Conservation (phyloP, 164 flowering plant species). For the Litsea cubeba region DNA sequence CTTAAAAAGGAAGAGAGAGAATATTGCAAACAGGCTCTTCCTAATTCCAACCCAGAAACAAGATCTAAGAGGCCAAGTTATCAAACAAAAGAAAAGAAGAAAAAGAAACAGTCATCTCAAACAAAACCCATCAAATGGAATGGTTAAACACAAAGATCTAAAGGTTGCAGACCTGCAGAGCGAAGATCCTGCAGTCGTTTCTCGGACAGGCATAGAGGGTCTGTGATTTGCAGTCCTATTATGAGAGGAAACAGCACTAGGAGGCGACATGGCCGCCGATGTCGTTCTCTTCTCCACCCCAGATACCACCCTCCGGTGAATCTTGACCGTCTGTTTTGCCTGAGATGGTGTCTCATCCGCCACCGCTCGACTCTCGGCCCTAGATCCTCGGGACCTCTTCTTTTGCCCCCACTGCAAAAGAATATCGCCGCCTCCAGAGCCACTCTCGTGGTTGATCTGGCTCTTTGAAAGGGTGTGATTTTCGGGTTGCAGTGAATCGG, state of each 20-base stretch:
- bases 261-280: constrained; percentile 12
- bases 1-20: not conserved
- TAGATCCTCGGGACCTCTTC: constrained; percentile 34
- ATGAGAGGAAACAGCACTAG: constrained; percentile 3
- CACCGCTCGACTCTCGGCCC: constrained; percentile 18
- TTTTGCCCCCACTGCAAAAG: constrained; percentile 41
- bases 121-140: not conserved
- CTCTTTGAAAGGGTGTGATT: constrained; percentile 3
- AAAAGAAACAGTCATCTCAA: not conserved
- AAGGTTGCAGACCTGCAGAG: constrained; percentile 13
- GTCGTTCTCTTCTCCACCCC: constrained; percentile 12
- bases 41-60: not conserved
- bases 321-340: constrained; percentile 22
- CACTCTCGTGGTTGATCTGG: constrained; percentile 13
- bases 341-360: constrained; percentile 20
- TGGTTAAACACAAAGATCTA: not conserved
- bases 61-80: not conserved
- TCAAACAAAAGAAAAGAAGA: not conserved
- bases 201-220: constrained; percentile 19
- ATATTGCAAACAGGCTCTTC: not conserved
- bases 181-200: constrained; percentile 10
- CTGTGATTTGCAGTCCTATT: constrained; percentile 18
- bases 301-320: constrained; percentile 17
- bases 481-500: constrained; percentile 13
- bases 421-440: constrained; percentile 21